Evolutionary conservation across 129 eudicot species (phyloP).

Genomic region (Pittosporum tobira): DNA sequence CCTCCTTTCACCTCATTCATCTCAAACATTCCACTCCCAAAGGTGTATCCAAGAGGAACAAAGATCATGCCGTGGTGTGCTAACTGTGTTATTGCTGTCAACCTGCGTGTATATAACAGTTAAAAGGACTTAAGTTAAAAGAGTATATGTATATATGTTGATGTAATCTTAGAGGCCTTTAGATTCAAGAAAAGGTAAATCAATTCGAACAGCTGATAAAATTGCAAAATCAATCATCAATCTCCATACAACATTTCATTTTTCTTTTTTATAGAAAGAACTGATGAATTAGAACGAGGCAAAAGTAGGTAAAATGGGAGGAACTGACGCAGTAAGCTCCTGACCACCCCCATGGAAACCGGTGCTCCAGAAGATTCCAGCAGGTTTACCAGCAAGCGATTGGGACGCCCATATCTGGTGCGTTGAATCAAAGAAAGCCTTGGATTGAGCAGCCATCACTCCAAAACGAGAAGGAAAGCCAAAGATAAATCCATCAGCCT

Average conservation of each 20-base stretch:
- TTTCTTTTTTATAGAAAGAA: too few species aligned
- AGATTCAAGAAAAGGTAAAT: too few species aligned
- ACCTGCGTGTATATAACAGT: slow-evolving; percentile 24
- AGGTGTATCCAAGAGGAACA: slow-evolving; percentile 82
- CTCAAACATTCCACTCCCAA: slow-evolving; percentile 77
- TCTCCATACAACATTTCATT: too few species aligned
- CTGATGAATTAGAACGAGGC: too few species aligned
- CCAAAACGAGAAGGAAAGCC: slow-evolving; percentile 93
- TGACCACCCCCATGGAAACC: slow-evolving; percentile 95
- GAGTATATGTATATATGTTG: too few species aligned
- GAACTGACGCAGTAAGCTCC: slow-evolving; percentile 71
- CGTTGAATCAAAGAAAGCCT: slow-evolving; percentile 81
- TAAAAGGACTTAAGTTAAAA: too few species aligned
- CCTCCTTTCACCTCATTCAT: slow-evolving; percentile 77
- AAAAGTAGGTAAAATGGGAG: not conserved
- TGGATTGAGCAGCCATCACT: slow-evolving; percentile 84
- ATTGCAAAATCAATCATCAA: too few species aligned
- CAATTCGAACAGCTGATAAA: too few species aligned
- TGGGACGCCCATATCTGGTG: slow-evolving; percentile 51
- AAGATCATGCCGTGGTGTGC: slow-evolving; percentile 83
- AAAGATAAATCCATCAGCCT: slow-evolving; percentile 84
- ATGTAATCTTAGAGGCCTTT: too few species aligned
- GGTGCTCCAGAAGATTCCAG: slow-evolving; percentile 95
- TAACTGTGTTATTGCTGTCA: slow-evolving; percentile 71
- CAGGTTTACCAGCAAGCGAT: slow-evolving; percentile 91